Base-by-base conservation (phyloP, 371 early-diverging fungal species). In the Apophysomyces ossiformis region DNA sequence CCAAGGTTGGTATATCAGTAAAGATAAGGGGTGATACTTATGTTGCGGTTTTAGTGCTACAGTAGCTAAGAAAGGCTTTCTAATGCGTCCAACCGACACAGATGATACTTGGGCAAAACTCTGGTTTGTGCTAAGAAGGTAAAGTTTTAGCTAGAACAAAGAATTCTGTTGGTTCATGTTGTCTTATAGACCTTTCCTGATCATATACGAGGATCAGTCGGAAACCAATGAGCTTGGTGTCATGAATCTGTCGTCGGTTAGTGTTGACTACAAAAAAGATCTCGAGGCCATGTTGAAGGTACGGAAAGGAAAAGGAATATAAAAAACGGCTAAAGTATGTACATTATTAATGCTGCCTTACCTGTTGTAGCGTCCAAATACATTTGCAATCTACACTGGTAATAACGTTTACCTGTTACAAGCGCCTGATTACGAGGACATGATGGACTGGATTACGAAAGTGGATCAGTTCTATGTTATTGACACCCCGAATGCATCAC, bases 371-470 rank as follows among this genome's bases (percentile, higher is more conserved):
- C 85, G 91, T 12, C 69, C 80, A n/a, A 69, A 85, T 66, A 90
- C 92, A 13, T 90, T 94, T 75, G 87, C 92, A 1, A 64, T 95
- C 37, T 92, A 92, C 68, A 90, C 93, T 32, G 83, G 77, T 45
- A 90, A 89, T 50, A 90, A 89, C 68, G 86, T 91, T 36, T 89
- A 92, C 59, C 72, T 92, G 61, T 68, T 94, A 36, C 91, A 90
- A 68, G 93, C 94, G 13, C 70, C 85, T 5, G 80, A 81, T 0
- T 78, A 84, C 38, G 77, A 78, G 3, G 93, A 93, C 37, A 86
- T 93, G 87, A 73, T 84, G 41, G 83, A 83, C 37, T 95, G 96
- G 96, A 85, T 94, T 18, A 73, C 82, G 12, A 86, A 87, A 37
- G 81, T 91, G 37, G 91, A 90, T 57, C 82, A 79, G 50, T 78